A percentile compares a stretch with the other conserved stretches of the same genome.
Evolutionary conservation across 257 asterid species (phyloP).

Genomic region (Leptodermis oblonga): DNA sequence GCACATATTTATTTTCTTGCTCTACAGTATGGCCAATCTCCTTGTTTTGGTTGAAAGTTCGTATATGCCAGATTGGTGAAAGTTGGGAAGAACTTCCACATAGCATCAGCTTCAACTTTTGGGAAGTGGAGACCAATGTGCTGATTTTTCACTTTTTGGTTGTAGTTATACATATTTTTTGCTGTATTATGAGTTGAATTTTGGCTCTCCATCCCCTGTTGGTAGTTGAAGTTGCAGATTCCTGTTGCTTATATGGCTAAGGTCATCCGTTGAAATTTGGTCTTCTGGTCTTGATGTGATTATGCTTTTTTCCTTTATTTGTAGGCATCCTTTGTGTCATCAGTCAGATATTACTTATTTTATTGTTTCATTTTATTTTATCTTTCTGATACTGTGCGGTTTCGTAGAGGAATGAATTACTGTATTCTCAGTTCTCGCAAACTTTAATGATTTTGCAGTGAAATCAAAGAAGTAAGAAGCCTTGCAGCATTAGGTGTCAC

Average conservation of each 20-base stretch:
- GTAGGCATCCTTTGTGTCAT: not conserved
- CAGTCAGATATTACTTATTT: not conserved
- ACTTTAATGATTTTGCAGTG: conserved; percentile 54
- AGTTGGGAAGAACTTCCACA: not conserved
- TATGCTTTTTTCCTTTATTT: not conserved
- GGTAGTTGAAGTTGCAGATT: not conserved
- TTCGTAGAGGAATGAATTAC: not conserved
- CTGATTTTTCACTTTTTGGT: not conserved
- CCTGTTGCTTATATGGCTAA: not conserved
- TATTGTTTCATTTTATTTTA: not conserved
- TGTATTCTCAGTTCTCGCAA: conserved; percentile 14
- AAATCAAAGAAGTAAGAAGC: conserved; percentile 69
- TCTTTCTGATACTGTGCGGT: not conserved
- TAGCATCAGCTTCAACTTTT: not conserved
- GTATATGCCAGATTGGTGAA: not conserved
- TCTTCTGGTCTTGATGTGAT: not conserved
- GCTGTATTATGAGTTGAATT: not conserved
- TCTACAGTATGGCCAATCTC: not conserved
- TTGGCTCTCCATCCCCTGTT: not conserved
- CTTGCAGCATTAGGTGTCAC: conserved; percentile 79
- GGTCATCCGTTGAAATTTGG: not conserved
- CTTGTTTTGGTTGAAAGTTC: not conserved
- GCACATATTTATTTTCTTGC: not conserved
- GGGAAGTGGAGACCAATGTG: not conserved
- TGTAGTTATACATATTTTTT: not conserved